Evolutionary conservation across 805 yeast species (phyloP).

Genomic region (Hemisphaericaspora nanyangensis): DNA sequence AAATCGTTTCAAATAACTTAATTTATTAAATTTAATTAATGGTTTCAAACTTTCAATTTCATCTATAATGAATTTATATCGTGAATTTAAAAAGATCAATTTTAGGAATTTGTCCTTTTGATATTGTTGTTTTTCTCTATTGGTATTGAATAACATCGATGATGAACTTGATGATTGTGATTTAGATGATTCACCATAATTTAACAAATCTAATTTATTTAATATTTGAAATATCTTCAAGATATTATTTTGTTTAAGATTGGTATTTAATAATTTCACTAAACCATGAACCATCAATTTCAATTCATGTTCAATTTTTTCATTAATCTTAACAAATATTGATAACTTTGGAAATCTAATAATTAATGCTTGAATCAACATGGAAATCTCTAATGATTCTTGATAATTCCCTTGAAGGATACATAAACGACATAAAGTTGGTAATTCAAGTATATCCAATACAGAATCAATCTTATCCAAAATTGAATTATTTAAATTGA

Average conservation of each 20-base stretch:
- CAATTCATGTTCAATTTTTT: constrained; percentile 52
- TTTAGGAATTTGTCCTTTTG: constrained; percentile 23
- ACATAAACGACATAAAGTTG: constrained; percentile 79
- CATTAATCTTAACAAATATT: constrained; percentile 48
- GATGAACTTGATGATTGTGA: not conserved
- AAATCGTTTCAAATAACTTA: constrained; percentile 68
- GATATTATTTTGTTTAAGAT: constrained; percentile 72
- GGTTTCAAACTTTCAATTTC: constrained; percentile 60
- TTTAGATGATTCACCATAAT: constrained; percentile 1
- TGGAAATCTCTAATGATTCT: constrained; percentile 81
- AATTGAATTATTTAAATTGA: constrained; percentile 30
- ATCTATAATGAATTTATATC: constrained; percentile 61
- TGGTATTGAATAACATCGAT: not conserved
- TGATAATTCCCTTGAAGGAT: constrained; percentile 82
- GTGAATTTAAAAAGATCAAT: constrained; percentile 60
- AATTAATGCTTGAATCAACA: constrained; percentile 63
- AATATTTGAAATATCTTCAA: constrained; percentile 76
- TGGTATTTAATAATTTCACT: constrained; percentile 65
- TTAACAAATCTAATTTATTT: constrained; percentile 49
- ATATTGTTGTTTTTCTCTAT: not conserved
- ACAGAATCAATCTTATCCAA: constrained; percentile 65
- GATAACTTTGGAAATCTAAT: constrained; percentile 63
- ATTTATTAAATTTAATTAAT: constrained; percentile 47
- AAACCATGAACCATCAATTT: constrained; percentile 68
- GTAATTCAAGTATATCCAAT: constrained; percentile 77